Base-by-base conservation (phyloP, 2,329 filamentous ascomycete genomes). In the Colletotrichum spaethianum region DNA sequence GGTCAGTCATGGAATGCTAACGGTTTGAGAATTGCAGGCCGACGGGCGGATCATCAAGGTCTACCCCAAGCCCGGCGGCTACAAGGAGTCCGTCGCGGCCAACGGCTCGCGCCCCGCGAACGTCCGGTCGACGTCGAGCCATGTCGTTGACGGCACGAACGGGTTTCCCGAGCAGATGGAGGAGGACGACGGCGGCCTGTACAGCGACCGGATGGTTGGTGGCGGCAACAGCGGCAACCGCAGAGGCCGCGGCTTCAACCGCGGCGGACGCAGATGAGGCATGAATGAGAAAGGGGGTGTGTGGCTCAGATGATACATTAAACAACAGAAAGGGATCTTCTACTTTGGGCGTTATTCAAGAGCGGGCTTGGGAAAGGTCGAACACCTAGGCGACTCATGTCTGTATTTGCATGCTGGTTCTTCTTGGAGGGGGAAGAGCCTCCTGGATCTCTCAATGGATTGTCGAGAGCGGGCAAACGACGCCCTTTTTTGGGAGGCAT, bases 31-130 rank as follows among this genome's bases (percentile, higher is more conserved):
- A 23, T 18, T 18, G 11, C 73, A 91, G 93, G 93, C 93, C 77
- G 93, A 96, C 77, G 93, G 93, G 59, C 88, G 92, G 75, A 82
- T 93, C 20, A 87, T 96, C 66, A 89, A 93, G 79, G 92, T 96
- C 48, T 95, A 93, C 80, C 84, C 90, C 80, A 94, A 93, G 80
- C 82, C 88, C 4, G 86, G 86, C 72, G 84, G 83, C 72, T 80
- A 80, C 74, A 76, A 76, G 44, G 74, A 78, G 42, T 74, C 74
- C 73, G 66, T 73, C 33, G n/a, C 33, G 31, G 33, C 53, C 20
- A 56, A 56, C 31, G 53, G 53, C 31, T 76, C 75, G 28, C 78
- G 80, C 77, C 72, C 78, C 75, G 38, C 70, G 74, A 76, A 73
- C 26, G n/a, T 7, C 33, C 69, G 72, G 20, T 31, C 72, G 8